Percentiles rank a stretch among this genome's conserved stretches.
phyloP scores from a whole-genome alignment of 2,329 filamentous ascomycete species.

The Conoideocrella luteorostrata region DNA sequence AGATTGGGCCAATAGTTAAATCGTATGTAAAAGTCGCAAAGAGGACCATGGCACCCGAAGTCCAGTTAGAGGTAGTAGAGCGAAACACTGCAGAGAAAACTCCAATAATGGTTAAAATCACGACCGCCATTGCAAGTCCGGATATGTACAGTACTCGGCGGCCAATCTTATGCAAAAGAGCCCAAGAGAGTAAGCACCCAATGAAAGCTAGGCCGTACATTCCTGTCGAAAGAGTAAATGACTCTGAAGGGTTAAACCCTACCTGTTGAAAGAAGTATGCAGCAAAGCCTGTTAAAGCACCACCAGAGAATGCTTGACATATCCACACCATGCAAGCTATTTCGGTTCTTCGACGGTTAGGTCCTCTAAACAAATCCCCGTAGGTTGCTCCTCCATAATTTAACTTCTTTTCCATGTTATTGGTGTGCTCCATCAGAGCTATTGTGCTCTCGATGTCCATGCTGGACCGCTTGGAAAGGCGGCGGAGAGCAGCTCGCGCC shows the following conservation, averaged over 20 bases:
- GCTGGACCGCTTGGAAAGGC: conserved; percentile 22
- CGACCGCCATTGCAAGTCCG: conserved; percentile 23
- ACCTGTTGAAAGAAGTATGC: conserved; percentile 34
- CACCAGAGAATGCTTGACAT: conserved; percentile 57
- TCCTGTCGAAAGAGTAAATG: conserved; percentile 33
- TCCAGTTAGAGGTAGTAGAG: conserved; percentile 23
- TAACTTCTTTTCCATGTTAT: conserved; percentile 34
- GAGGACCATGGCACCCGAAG: conserved; percentile 28
- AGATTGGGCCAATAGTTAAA: conserved; percentile 29
- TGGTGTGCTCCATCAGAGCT: conserved; percentile 33
- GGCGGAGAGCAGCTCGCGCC: conserved; percentile 23
- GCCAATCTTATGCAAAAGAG: conserved; percentile 31
- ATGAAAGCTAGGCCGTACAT: conserved; percentile 34
- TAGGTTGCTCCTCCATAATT: conserved; percentile 24
- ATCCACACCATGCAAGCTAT: conserved; percentile 55
- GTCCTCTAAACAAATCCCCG: conserved; percentile 8
- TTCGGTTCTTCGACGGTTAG: conserved; percentile 22
- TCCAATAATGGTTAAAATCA: conserved; percentile 32
- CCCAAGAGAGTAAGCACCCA: conserved; percentile 34
- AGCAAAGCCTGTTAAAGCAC: conserved; percentile 59
- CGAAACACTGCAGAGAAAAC: conserved; percentile 27
- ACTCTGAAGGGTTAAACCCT: conserved; percentile 28
- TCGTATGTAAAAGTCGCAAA: conserved; percentile 35
- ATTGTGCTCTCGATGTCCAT: conserved; percentile 37
- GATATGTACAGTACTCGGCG: conserved; percentile 33